Conservation (phyloP, 371 early-diverging fungal species). For the Mucor circinelloides region DNA sequence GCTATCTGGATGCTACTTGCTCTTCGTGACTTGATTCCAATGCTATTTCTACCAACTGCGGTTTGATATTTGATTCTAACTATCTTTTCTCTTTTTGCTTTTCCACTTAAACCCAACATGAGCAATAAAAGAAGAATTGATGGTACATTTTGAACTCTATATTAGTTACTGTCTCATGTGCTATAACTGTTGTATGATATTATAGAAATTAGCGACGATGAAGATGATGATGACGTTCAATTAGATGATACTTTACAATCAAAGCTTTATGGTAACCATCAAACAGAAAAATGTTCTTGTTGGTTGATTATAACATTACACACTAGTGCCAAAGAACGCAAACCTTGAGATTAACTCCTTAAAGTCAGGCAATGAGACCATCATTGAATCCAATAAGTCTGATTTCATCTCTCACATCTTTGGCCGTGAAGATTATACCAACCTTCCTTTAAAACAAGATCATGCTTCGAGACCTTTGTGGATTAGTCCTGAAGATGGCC, state of each 20-base stretch:
- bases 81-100: not conserved
- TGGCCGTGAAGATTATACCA: conserved; percentile 75
- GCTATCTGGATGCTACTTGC: not conserved
- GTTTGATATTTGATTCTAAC: not conserved
- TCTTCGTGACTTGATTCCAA: not conserved
- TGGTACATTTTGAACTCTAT: conserved; percentile 2
- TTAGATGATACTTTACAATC: conserved; percentile 40
- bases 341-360: conserved; percentile 55
- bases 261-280: conserved; percentile 40
- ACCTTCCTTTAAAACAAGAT: conserved; percentile 86
- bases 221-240: conserved; percentile 51
- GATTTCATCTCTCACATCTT: conserved; percentile 68
- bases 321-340: conserved; percentile 57
- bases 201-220: conserved; percentile 32
- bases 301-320: not conserved
- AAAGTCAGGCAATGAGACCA: conserved; percentile 22
- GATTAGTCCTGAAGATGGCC: conserved; percentile 92
- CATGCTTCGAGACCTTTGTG: conserved; percentile 91
- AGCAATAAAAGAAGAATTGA: conserved; percentile 30
- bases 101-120: conserved; percentile 6
- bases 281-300: too few species aligned
- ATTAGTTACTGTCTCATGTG: not conserved
- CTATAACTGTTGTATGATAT: not conserved
- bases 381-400: conserved; percentile 26
- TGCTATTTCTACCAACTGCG: not conserved